A percentile compares a stretch with the other conserved stretches of the same genome.
phyloP scores from a whole-genome alignment of 1,139 yeast species.

The Geotrichum reessii region DNA sequence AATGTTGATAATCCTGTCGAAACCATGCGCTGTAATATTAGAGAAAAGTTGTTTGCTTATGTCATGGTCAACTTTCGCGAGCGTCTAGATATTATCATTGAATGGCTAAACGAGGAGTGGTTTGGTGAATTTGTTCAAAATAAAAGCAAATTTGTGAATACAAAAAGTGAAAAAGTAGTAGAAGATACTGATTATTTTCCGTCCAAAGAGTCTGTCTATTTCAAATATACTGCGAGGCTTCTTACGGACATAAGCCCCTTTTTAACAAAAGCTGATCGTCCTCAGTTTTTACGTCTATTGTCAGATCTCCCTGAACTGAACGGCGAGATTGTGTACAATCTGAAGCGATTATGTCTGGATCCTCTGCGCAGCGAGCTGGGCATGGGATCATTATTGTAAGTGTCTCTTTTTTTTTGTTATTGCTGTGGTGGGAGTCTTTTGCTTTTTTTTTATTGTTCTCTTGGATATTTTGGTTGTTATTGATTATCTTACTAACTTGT shows the following conservation, averaged over 20 bases:
- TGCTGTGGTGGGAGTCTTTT: no score
- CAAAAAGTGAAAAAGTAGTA: slow-evolving; percentile 5
- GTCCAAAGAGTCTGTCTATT: slow-evolving; percentile 25
- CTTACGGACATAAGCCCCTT: slow-evolving; percentile 80
- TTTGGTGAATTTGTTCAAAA: slow-evolving; percentile 54
- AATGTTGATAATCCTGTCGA: slow-evolving; percentile 1
- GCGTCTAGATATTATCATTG: slow-evolving; percentile 71
- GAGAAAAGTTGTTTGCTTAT: slow-evolving; percentile 66
- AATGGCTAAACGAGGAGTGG: slow-evolving; percentile 98
- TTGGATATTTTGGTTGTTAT: no score
- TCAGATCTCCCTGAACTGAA: slow-evolving; percentile 81
- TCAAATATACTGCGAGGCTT: slow-evolving; percentile 62
- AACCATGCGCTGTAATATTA: slow-evolving; percentile 46
- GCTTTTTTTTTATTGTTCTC: no score
- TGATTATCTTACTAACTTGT: neutral
- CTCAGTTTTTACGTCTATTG: slow-evolving; percentile 69
- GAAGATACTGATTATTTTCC: slow-evolving; percentile 5
- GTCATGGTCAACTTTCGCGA: slow-evolving; percentile 68
- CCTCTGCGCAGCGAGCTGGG: slow-evolving; percentile 60
- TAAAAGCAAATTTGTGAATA: neutral
- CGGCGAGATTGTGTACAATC: slow-evolving; percentile 52
- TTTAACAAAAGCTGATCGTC: slow-evolving; percentile 72
- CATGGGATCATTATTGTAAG: slow-evolving; percentile 51
- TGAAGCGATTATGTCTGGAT: slow-evolving; percentile 74
- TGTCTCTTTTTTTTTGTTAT: neutral